Evolutionary conservation across 805 yeast genomes (phyloP).

Genomic region (Candida oleophila): DNA sequence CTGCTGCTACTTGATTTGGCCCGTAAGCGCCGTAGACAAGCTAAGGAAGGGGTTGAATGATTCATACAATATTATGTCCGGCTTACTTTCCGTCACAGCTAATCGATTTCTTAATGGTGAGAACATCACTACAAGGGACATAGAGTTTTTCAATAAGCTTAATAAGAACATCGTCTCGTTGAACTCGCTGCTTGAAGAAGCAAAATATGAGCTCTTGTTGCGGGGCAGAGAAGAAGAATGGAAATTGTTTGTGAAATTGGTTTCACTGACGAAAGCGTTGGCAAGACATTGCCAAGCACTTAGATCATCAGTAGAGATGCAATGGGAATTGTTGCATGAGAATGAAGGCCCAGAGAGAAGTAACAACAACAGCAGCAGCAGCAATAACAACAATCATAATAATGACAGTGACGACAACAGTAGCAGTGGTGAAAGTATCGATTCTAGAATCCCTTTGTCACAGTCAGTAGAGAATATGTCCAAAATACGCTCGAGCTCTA

Average conservation of each 20-base stretch:
- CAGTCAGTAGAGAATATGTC: constrained; percentile 29
- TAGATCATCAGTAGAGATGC: constrained; percentile 66
- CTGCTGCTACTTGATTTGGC: constrained; percentile 65
- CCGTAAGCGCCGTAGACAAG: constrained; percentile 51
- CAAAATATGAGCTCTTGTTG: constrained; percentile 57
- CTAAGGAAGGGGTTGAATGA: constrained; percentile 49
- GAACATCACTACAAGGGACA: constrained; percentile 39
- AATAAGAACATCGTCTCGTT: constrained; percentile 41
- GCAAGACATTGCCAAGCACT: constrained; percentile 64
- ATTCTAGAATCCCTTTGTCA: constrained; percentile 12
- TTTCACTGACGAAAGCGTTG: constrained; percentile 50
- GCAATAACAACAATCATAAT: background rate
- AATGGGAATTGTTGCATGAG: constrained; percentile 50
- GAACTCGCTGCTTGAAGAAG: constrained; percentile 49
- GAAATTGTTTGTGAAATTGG: constrained; percentile 43
- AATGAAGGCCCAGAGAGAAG: constrained; percentile 1
- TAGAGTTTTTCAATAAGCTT: constrained; percentile 33
- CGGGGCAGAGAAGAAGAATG: constrained; percentile 59
- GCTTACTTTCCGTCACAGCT: constrained; percentile 44
- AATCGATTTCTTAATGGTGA: constrained; percentile 52
- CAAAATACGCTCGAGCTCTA: constrained; percentile 23
- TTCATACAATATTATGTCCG: constrained; percentile 52
- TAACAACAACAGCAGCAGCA: constrained; percentile 1
- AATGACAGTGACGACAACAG: constrained; percentile 2
- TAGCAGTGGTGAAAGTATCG: background rate